These are phyloP conservation scores for Sungouiozyma intestinalis DNA, from an alignment of 805 yeast genomes.

Conservation along the genomic window DNA sequence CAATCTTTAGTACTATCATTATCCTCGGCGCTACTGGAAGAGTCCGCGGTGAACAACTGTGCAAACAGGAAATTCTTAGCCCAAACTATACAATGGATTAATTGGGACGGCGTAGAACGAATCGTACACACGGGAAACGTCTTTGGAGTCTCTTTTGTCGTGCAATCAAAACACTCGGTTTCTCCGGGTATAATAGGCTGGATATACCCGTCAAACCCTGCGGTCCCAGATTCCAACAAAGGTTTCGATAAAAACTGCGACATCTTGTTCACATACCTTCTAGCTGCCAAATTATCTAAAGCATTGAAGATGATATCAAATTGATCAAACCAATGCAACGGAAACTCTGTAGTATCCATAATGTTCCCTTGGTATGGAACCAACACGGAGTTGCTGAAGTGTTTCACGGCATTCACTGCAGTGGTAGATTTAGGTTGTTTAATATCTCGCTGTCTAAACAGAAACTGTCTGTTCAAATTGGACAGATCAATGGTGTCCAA, in stretches of 20 bases:
- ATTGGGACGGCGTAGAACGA: slow-evolving; percentile 92
- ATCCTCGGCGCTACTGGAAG: slow-evolving; percentile 25
- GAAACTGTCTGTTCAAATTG: slow-evolving; percentile 85
- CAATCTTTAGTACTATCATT: slow-evolving; percentile 33
- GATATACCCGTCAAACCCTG: slow-evolving; percentile 89
- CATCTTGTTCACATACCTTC: slow-evolving; percentile 79
- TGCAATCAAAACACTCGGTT: slow-evolving; percentile 92
- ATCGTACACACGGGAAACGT: slow-evolving; percentile 94
- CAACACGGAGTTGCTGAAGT: slow-evolving; percentile 57
- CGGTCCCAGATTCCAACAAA: slow-evolving; percentile 87
- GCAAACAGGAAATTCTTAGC: slow-evolving; percentile 83
- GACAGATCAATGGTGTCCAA: slow-evolving; percentile 90
- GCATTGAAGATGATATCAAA: slow-evolving; percentile 85
- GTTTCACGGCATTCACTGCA: slow-evolving; percentile 70
- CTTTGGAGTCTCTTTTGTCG: slow-evolving; percentile 77
- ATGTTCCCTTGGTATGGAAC: slow-evolving; percentile 81
- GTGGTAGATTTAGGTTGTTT: slow-evolving; percentile 80
- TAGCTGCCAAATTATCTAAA: slow-evolving; percentile 84
- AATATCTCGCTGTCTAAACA: slow-evolving; percentile 82
- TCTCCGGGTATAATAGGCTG: slow-evolving; percentile 77
- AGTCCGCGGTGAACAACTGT: slow-evolving; percentile 54
- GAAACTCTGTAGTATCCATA: slow-evolving; percentile 63
- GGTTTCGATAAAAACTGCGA: slow-evolving; percentile 66
- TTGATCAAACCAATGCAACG: slow-evolving; percentile 64
- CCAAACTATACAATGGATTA: slow-evolving; percentile 96